phyloP scores from a whole-genome alignment of 2,329 filamentous ascomycete species.

The Stachybotrys chlorohalonatus region DNA sequence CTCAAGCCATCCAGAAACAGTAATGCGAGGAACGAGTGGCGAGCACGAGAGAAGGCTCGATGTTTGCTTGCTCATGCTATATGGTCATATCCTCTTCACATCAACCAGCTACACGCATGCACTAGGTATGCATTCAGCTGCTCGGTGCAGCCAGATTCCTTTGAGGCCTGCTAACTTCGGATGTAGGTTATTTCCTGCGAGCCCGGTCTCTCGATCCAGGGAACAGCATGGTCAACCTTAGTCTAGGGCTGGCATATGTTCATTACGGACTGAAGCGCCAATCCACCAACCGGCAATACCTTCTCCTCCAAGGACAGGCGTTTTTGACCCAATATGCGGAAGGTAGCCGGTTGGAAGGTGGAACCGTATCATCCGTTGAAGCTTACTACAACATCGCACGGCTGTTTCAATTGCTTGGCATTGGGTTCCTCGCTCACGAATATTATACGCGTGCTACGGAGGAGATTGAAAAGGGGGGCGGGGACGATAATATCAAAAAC shows the following conservation, averaged over 20 bases:
- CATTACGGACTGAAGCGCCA: slow-evolving; percentile 86
- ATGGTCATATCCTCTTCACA: slow-evolving; percentile 81
- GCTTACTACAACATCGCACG: slow-evolving; percentile 29
- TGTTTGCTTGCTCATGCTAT: slow-evolving; percentile 74
- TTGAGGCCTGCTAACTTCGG: slow-evolving; percentile 1
- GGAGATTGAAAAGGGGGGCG: background rate
- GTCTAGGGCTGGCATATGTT: slow-evolving; percentile 75
- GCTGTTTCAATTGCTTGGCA: slow-evolving; percentile 26
- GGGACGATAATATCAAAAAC: background rate
- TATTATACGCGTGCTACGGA: slow-evolving; percentile 48
- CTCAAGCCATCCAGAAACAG: slow-evolving; percentile 39
- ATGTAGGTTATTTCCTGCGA: slow-evolving; percentile 69
- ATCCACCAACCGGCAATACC: slow-evolving; percentile 80
- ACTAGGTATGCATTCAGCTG: slow-evolving; percentile 48
- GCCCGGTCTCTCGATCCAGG: slow-evolving; percentile 64
- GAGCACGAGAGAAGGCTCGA: slow-evolving; percentile 43
- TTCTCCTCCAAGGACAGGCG: slow-evolving; percentile 73
- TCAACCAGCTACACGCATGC: slow-evolving; percentile 78
- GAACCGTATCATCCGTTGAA: slow-evolving; percentile 14
- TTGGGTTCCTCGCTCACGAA: slow-evolving; percentile 50
- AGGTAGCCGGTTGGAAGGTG: slow-evolving; percentile 1
- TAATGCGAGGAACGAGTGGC: slow-evolving; percentile 2
- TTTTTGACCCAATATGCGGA: slow-evolving; percentile 51
- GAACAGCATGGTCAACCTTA: slow-evolving; percentile 73
- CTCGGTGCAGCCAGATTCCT: background rate